A percentile compares a stretch with the other conserved stretches of the same genome.
Conservation (phyloP, 257 asterid species). For the Linaria vulgaris region DNA sequence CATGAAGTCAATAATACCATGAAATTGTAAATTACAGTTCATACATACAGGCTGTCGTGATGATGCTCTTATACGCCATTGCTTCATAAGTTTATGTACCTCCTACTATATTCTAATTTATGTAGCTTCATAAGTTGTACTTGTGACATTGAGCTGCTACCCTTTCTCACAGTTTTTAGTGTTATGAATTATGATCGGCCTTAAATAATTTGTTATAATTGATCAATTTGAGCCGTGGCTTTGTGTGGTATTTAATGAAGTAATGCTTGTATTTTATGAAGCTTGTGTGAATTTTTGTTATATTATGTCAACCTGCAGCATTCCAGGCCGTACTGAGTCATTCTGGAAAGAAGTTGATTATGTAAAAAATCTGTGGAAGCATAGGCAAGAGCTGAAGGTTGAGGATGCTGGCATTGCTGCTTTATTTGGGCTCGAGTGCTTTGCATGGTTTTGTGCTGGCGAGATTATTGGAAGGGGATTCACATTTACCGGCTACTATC, state of each 20-base stretch:
- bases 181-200: no score
- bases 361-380: constrained; percentile 79
- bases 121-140: no score
- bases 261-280: not conserved
- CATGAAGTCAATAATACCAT: no score
- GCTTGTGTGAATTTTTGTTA: not conserved
- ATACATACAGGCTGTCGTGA: no score
- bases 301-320: constrained; percentile 41
- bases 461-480: constrained; percentile 93
- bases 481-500: constrained; percentile 87
- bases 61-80: no score
- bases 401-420: constrained; percentile 93
- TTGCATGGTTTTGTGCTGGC: constrained; percentile 97
- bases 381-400: constrained; percentile 73
- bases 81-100: no score
- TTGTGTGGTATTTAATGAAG: not conserved
- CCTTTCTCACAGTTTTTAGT: no score
- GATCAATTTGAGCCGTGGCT: not conserved
- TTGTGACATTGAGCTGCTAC: not conserved
- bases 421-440: constrained; percentile 83
- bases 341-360: constrained; percentile 82
- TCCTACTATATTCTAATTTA: no score
- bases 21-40: no score
- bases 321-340: constrained; percentile 75
- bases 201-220: no score